These are phyloP conservation scores for Apiosordaria backusii DNA, from an alignment of 495 filamentous ascomycete species.

Conservation along the genomic window DNA sequence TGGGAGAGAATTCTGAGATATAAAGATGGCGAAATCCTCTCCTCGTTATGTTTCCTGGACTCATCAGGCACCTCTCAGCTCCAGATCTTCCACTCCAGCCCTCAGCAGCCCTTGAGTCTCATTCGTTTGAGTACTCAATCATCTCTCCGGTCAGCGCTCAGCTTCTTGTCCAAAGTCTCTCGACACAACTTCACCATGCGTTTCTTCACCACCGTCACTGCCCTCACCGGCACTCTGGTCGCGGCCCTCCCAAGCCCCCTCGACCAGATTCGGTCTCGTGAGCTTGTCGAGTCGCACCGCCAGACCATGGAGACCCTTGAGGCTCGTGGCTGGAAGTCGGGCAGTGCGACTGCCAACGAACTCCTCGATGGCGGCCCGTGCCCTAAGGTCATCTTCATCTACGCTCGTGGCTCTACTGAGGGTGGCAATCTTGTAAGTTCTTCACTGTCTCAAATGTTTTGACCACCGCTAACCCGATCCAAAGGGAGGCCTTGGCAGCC, in stretches of 20 bases:
- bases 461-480: constrained; percentile 3
- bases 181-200: background rate
- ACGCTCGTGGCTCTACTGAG: constrained; percentile 39
- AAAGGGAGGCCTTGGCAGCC: constrained; percentile 29
- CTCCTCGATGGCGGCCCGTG: constrained; percentile 30
- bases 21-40: background rate
- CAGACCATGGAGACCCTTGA: constrained; percentile 9
- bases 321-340: constrained; percentile 7
- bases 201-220: constrained; percentile 12
- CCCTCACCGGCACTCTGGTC: constrained; percentile 11
- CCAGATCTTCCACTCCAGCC: background rate
- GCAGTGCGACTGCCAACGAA: constrained; percentile 10
- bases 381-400: constrained; percentile 50
- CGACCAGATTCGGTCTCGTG: constrained; percentile 14
- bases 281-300: constrained; percentile 8
- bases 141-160: background rate
- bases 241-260: constrained; percentile 14
- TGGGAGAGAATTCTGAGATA: background rate
- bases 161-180: background rate
- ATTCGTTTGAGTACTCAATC: background rate
- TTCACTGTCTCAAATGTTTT: background rate
- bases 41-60: background rate
- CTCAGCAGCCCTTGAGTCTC: background rate
- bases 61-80: background rate
- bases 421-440: constrained; percentile 49